Conservation (phyloP, 2,329 filamentous ascomycete genomes). For the Pezizomycotina sp. region DNA sequence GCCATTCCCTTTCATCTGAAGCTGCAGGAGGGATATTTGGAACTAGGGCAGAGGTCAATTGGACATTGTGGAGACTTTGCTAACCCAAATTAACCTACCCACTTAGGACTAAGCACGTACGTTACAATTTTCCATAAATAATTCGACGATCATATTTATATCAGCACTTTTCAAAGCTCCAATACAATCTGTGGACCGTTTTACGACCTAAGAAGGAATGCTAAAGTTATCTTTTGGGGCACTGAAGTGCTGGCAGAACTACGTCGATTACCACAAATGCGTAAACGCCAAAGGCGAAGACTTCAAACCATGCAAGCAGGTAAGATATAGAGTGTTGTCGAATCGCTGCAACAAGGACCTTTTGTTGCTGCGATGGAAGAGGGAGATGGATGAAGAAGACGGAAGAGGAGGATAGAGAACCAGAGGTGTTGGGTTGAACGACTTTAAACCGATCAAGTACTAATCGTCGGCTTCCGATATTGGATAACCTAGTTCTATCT, state of each 20-base stretch:
- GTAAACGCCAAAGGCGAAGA: conserved; percentile 60
- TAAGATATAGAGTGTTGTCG: conserved; percentile 18
- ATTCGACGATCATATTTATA: too few species aligned
- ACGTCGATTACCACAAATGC: conserved; percentile 99
- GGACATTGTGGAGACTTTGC: conserved; percentile 1
- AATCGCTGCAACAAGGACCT: too few species aligned
- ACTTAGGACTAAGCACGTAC: conserved; percentile 24
- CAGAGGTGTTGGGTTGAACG: too few species aligned
- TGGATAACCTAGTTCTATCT: too few species aligned
- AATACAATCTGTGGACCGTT: not conserved
- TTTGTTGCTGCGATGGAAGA: too few species aligned
- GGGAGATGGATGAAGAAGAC: conserved; percentile 23
- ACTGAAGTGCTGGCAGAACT: conserved; percentile 99
- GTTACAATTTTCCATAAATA: conserved; percentile 13
- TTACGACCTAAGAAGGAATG: conserved; percentile 11
- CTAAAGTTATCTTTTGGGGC: too few species aligned
- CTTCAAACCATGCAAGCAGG: conserved; percentile 25
- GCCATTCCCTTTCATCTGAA: not conserved
- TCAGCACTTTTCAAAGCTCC: not conserved
- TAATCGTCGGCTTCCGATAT: too few species aligned
- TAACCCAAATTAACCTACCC: conserved; percentile 1
- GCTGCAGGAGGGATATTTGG: not conserved
- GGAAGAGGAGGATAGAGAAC: conserved; percentile 1
- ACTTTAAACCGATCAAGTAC: too few species aligned
- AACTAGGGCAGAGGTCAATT: not conserved